phyloP scores from a whole-genome alignment of 169 alveolate species.

The Eimeria mitis region DNA sequence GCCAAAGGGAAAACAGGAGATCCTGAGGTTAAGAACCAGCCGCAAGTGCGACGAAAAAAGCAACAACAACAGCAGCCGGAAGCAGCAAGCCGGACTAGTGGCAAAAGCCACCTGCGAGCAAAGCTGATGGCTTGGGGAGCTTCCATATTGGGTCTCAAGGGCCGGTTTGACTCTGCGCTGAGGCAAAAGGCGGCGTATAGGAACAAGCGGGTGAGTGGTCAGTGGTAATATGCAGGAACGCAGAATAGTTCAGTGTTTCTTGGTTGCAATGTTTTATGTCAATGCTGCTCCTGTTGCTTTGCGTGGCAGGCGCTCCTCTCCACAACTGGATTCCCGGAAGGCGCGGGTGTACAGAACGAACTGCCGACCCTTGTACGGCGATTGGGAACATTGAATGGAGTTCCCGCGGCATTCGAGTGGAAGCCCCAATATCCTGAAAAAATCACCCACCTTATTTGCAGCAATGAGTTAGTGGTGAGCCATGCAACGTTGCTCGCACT shows the following conservation, averaged over 20 bases:
- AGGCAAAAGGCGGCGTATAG: conserved; percentile 2
- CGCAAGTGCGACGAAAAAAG: not conserved
- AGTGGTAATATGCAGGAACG: not conserved
- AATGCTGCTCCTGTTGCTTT: not conserved
- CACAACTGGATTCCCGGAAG: conserved; percentile 60
- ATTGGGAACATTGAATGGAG: conserved; percentile 19
- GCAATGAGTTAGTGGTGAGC: conserved; percentile 47
- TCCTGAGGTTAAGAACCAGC: not conserved
- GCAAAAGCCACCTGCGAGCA: not conserved
- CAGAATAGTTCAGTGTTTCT: not conserved
- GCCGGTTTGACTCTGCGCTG: not conserved
- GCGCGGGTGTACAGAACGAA: conserved; percentile 65
- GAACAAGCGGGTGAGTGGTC: conserved; percentile 23
- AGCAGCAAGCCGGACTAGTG: not conserved
- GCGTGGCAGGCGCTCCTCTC: conserved; percentile 47
- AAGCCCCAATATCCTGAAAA: conserved; percentile 49
- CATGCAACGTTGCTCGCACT: not conserved
- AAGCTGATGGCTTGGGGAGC: conserved; percentile 37
- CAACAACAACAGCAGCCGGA: not conserved
- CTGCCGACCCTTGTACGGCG: conserved; percentile 49
- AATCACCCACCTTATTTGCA: conserved; percentile 58
- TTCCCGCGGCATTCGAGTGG: conserved; percentile 46
- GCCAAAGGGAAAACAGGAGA: not conserved
- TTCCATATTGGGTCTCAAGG: conserved; percentile 12
- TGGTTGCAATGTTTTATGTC: not conserved